Conservation (phyloP, 164 flowering plant genomes). For the Nymphaea thermarum region DNA sequence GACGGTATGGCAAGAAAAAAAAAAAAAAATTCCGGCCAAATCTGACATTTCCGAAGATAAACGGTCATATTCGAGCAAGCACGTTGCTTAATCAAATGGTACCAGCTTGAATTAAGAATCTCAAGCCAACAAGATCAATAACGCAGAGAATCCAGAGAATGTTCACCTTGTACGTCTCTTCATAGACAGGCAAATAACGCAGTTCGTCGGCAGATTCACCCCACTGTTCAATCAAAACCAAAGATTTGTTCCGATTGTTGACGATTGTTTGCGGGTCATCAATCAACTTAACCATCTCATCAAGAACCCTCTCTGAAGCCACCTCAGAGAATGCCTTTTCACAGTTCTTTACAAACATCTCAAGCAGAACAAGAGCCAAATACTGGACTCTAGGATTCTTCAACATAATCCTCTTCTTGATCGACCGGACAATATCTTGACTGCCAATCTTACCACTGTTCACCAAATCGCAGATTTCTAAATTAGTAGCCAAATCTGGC, state of each 20-base stretch:
- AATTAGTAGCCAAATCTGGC: slow-evolving; percentile 88
- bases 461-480: slow-evolving; percentile 85
- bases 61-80: no score
- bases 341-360: slow-evolving; percentile 65
- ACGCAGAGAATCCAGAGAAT: neutral
- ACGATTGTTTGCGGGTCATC: slow-evolving; percentile 93
- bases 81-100: no score
- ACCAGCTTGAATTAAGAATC: neutral
- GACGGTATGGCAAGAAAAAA: no score
- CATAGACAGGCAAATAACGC: slow-evolving; percentile 86
- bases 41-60: no score
- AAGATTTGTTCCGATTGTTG: slow-evolving; percentile 79
- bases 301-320: slow-evolving; percentile 88
- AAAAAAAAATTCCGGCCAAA: no score
- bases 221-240: slow-evolving; percentile 84
- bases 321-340: slow-evolving; percentile 92
- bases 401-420: slow-evolving; percentile 68
- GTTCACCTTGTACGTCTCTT: slow-evolving; percentile 94
- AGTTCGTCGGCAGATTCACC: slow-evolving; percentile 82
- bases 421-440: slow-evolving; percentile 63
- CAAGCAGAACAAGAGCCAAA: slow-evolving; percentile 61
- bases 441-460: slow-evolving; percentile 61
- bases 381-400: slow-evolving; percentile 72
- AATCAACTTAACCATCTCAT: slow-evolving; percentile 95
- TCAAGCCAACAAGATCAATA: neutral